Evolutionary conservation across 1,139 yeast genomes (phyloP), one percentile per base, ranked within the genome.

Genomic region (Protomyces inouyei): DNA sequence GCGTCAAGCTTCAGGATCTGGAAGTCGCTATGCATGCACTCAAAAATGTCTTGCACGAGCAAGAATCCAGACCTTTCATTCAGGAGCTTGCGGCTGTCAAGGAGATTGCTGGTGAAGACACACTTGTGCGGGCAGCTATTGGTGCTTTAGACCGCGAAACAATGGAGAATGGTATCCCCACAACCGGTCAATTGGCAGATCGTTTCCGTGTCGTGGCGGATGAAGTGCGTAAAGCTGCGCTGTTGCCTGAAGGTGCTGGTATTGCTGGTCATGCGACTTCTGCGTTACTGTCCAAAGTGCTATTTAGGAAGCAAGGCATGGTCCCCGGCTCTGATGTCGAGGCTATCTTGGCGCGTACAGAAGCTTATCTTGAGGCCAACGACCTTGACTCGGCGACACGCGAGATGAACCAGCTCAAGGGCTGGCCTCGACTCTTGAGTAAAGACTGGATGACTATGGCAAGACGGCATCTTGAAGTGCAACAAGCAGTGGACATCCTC

Each of bases 211-310:
- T 85, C 70, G 80, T 93, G 67, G 86, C 83, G 23, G 96, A 96
- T 21, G 96, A 92, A 76, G 84, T 93, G 73, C 86, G 96, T 76
- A 85, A 91, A 36, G 93, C 96, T 9, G 86, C 97, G 12, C 78
- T 91, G 71, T 82, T 89, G 68, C 98, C 98, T 61, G 96, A 95
- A 71, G 88, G 92, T 74, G 96, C 98, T 38, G 98, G 98, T 72
- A 83, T 93, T 66, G 83, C 93, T 71, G 98, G 97, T 53, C 97
- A 93, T 76, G 76, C 91, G 61, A 82, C 95, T 9, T 92, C 98
- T 14, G 78, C 82, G 68, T 66, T 90, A 9, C 88, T 92, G 73
- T 87, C 96, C 57, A 83, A 83, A 72, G 82, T 92, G 66, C 80
- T 93, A 72, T 80, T 90, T 71, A 75, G 82, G 57, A 86, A 86